Evolutionary conservation across 106 monocot species (phyloP), one percentile per base, ranked within the genome.

Genomic region (Platanthera guangdongensis): DNA sequence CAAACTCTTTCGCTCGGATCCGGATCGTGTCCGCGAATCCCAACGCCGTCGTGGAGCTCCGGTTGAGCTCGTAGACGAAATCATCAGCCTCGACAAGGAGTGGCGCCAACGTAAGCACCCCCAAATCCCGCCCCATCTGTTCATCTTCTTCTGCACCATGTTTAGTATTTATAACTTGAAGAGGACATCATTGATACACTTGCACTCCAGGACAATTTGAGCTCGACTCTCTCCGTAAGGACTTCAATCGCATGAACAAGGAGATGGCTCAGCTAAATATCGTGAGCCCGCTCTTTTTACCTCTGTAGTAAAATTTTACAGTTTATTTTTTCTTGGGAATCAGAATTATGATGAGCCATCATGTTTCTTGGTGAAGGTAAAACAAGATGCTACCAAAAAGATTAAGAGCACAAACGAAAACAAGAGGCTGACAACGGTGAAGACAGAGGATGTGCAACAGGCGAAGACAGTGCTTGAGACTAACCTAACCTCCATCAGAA

Each of bases 171-270:
- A 16, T 25, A 25, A 25, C 25, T 25, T 25, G 25, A 25, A 0
- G 25, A 25, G 25, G 25, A 25, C 25, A 25, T 25, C 0, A 25
- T 25, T 25, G 25, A 25, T 39, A 19, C 45, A 8, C 9, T 72
- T 63, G 12, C 59, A 63, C 47, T 80, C 22, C 78, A 91, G 91
- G 91, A 16, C 95, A 95, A 81, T 95, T 87, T 76, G 95, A 95
- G 84, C 82, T 95, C 63, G 95, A 95, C 11, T 48, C 30, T 21
- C 78, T 95, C 9, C 57, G 92, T 51, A 92, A 90, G 81, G 95
- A 96, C 70, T 88, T 90, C 87, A 96, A 96, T 73, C 80, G 84
- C 46, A 90, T 93, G 76, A 96, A 85, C 80, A 96, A 93, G 87
- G 88, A 89, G 68, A 85, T 93, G 52, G 90, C 83, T 7, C 84